These are phyloP conservation scores for Geotrichum restrictum DNA, from an alignment of 1,139 yeast species.

Conservation along the genomic window DNA sequence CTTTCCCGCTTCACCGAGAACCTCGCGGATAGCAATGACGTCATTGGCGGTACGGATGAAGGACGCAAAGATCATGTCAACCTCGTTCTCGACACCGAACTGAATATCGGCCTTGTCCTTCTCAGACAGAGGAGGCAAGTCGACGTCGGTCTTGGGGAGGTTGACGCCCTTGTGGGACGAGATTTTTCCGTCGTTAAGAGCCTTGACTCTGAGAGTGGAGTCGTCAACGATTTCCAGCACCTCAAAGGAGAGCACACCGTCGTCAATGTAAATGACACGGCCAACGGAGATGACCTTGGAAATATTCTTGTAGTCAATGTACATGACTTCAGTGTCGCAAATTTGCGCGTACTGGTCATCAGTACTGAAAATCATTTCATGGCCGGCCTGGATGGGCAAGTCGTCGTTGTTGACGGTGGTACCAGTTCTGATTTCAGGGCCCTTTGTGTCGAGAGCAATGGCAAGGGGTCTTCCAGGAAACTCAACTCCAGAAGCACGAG, in stretches of 20 bases:
- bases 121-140: conserved; percentile 94
- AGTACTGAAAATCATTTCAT: conserved; percentile 90
- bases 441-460: conserved; percentile 98
- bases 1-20: conserved; percentile 94
- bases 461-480: conserved; percentile 96
- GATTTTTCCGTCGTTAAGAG: conserved; percentile 92
- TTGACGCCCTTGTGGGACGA: conserved; percentile 98
- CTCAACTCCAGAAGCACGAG: conserved; percentile 85
- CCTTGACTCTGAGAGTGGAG: conserved; percentile 74
- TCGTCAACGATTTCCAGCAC: conserved; percentile 79
- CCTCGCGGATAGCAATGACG: conserved; percentile 83
- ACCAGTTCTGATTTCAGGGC: conserved; percentile 99
- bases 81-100: conserved; percentile 95
- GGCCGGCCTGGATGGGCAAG: conserved; percentile 76
- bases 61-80: conserved; percentile 97
- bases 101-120: conserved; percentile 87
- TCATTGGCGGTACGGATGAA: conserved; percentile 94
- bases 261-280: conserved; percentile 88
- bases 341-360: conserved; percentile 70
- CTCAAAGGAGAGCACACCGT: conserved; percentile 94
- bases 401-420: conserved; percentile 76
- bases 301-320: conserved; percentile 90
- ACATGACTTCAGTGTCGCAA: conserved; percentile 79
- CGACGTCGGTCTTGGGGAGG: conserved; percentile 98
- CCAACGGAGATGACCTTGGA: conserved; percentile 87